Conservation (phyloP, 257 asterid species). For the Avicennia marina region DNA sequence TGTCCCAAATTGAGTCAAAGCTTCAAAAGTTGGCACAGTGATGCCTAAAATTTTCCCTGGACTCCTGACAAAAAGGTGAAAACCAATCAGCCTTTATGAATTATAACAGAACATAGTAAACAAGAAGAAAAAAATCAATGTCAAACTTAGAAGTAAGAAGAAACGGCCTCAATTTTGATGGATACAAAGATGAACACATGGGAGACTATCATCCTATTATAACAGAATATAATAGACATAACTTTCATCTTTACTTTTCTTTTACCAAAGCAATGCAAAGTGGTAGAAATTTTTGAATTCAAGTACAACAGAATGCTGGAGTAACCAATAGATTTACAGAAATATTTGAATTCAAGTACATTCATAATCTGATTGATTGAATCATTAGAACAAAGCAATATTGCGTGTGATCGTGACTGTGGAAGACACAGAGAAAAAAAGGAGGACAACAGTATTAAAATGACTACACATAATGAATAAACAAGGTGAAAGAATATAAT, state of each 20-base stretch:
- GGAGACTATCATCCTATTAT: neutral
- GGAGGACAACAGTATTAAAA: neutral
- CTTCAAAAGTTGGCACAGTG: constrained; percentile 83
- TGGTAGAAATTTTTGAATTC: too few relatives aligned
- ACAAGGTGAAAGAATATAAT: neutral
- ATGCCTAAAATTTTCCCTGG: constrained; percentile 81
- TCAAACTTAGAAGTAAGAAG: neutral
- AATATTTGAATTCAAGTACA: neutral
- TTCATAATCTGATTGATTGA: neutral
- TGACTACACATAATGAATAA: neutral
- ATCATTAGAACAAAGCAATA: neutral
- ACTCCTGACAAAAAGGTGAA: constrained; percentile 51
- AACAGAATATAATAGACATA: too few relatives aligned
- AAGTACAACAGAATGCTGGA: too few relatives aligned
- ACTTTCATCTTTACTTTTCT: too few relatives aligned
- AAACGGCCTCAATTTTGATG: neutral
- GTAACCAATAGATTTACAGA: neutral
- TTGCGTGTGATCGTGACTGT: too few relatives aligned
- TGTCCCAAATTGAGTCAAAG: constrained; percentile 84
- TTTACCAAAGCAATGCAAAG: too few relatives aligned
- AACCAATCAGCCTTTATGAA: neutral
- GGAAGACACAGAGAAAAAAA: too few relatives aligned
- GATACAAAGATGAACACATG: neutral
- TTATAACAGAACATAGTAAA: neutral
- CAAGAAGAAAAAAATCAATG: neutral